Evolutionary conservation across 208 protist genomes (phyloP).

Genomic region (Naegleria fowleri): DNA sequence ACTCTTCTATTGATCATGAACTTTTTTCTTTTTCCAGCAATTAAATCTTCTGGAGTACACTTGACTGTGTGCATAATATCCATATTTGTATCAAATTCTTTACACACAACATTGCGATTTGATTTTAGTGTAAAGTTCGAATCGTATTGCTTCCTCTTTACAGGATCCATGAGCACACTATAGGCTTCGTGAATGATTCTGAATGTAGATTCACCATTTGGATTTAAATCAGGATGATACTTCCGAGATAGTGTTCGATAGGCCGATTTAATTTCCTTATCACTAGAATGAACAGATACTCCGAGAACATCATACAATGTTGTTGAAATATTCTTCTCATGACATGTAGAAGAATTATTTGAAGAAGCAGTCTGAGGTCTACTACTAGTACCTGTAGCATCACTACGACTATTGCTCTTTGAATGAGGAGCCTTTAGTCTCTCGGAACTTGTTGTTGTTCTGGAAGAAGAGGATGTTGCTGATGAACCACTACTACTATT

Average conservation of each 20-base stretch:
- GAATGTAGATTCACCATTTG: conserved; percentile 66
- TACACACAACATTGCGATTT: neutral
- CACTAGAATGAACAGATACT: neutral
- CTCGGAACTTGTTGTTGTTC: neutral
- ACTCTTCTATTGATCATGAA: neutral
- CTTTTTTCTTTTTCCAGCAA: neutral
- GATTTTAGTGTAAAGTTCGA: neutral
- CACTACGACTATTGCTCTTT: neutral
- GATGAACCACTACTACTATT: no score
- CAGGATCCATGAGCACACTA: conserved; percentile 65
- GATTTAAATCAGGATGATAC: conserved; percentile 79
- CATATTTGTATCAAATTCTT: neutral
- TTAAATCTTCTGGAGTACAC: neutral
- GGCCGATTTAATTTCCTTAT: conserved; percentile 66
- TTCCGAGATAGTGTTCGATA: conserved; percentile 69
- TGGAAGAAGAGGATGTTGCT: no score
- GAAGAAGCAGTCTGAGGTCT: neutral
- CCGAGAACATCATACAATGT: neutral
- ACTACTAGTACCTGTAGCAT: no score
- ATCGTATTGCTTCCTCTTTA: conserved; percentile 79
- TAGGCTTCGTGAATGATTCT: conserved; percentile 81
- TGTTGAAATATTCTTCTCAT: neutral
- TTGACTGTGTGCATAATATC: neutral
- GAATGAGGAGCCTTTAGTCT: neutral
- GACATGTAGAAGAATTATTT: neutral